A percentile compares a stretch with the other conserved stretches of the same genome.
Conservation (phyloP, 345 rosid species). For the Corymbia maculata region DNA sequence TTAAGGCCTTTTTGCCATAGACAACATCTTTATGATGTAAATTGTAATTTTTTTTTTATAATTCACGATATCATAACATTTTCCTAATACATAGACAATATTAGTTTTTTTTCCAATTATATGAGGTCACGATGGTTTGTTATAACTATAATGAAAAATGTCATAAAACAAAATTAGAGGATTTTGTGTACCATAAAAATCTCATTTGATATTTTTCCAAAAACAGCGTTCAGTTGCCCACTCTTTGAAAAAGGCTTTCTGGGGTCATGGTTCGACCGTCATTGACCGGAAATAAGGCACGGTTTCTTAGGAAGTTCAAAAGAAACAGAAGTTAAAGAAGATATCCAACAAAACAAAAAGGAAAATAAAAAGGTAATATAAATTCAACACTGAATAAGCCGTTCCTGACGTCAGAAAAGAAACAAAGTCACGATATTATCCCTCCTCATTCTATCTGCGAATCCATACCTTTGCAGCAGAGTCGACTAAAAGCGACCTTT, state of each 20-base stretch:
- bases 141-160: not conserved
- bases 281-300: accelerated
- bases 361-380: no score
- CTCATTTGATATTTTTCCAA: not conserved
- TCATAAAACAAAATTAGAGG: not conserved
- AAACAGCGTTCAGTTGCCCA: accelerated
- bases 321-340: not conserved
- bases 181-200: no score
- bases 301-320: not conserved
- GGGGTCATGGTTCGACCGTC: not conserved
- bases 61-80: no score
- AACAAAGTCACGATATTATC: no score
- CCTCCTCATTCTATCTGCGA: accelerated
- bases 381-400: no score
- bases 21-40: accelerated
- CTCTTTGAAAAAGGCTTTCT: not conserved
- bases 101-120: not conserved
- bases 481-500: no score
- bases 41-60: no score
- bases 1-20: not conserved
- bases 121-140: not conserved
- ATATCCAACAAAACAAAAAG: no score
- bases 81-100: no score
- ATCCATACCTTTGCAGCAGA: no score
- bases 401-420: no score